phyloP scores from a whole-genome alignment of 73 alveolate species.

The Uronychia binucleata region DNA sequence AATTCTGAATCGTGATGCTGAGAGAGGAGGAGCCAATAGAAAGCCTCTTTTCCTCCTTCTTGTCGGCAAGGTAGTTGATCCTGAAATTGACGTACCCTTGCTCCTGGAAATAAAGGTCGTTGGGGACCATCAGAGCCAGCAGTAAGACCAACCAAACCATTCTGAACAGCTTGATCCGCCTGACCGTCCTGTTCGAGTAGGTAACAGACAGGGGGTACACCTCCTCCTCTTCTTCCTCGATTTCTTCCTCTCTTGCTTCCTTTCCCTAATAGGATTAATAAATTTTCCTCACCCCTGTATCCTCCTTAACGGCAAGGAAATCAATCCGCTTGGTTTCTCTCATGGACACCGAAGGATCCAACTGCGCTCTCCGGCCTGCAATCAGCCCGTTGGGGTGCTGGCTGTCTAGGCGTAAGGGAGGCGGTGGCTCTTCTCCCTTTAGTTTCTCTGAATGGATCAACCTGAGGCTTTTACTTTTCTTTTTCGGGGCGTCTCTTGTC shows the following conservation, averaged over 20 bases:
- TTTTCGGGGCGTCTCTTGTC: too few species aligned
- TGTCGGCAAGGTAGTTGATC: conserved; percentile 12
- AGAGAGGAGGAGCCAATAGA: not conserved
- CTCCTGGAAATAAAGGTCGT: not conserved
- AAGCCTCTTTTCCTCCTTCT: not conserved
- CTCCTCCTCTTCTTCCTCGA: conserved; percentile 17
- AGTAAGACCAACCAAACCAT: not conserved
- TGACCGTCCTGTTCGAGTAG: not conserved
- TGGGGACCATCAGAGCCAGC: not conserved
- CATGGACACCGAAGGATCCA: not conserved
- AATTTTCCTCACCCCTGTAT: not conserved
- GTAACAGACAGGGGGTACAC: conserved; percentile 18
- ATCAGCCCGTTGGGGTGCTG: not conserved
- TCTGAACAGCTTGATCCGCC: not conserved
- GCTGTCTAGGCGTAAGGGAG: not conserved
- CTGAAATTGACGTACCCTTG: not conserved
- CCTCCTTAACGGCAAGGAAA: not conserved
- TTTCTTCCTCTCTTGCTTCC: not conserved
- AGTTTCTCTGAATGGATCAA: too few species aligned
- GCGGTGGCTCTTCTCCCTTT: not conserved
- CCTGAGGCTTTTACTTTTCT: too few species aligned
- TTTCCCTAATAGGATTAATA: not conserved
- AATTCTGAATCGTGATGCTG: not conserved
- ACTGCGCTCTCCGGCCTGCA: not conserved
- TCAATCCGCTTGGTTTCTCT: not conserved